These are phyloP conservation scores for Aspergillus funiculosus DNA, from an alignment of 495 filamentous ascomycete genomes.

Conservation along the genomic window DNA sequence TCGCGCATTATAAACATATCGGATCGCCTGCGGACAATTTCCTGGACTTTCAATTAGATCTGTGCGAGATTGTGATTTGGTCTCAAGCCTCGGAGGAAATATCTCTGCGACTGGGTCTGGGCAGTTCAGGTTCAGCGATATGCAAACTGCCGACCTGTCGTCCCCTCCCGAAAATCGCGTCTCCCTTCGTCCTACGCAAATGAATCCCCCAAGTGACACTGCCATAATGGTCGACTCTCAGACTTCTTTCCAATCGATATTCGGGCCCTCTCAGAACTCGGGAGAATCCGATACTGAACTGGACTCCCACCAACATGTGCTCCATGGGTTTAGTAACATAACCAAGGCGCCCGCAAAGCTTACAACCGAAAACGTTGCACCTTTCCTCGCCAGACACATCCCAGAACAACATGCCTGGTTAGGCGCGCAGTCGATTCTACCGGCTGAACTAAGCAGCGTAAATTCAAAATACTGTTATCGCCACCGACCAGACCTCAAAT, in stretches of 20 bases:
- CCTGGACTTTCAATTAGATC: too few species aligned
- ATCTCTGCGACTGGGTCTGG: too few species aligned
- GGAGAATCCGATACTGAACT: constrained; percentile 19
- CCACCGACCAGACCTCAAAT: constrained; percentile 91
- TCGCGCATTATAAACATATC: background rate
- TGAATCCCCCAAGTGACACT: too few species aligned
- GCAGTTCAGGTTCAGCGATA: background rate
- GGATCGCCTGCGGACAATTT: too few species aligned
- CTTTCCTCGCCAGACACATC: constrained; percentile 81
- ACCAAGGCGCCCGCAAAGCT: constrained; percentile 40
- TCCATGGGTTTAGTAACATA: constrained; percentile 17
- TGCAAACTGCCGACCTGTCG: background rate
- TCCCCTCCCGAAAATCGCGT: too few species aligned
- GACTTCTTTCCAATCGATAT: constrained; percentile 20
- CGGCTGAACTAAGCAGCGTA: constrained; percentile 30
- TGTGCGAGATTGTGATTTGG: too few species aligned
- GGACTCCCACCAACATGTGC: constrained; percentile 22
- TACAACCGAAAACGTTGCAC: constrained; percentile 57
- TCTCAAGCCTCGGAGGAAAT: too few species aligned
- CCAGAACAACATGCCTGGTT: constrained; percentile 74
- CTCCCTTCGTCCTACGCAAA: too few species aligned
- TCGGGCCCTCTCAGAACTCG: constrained; percentile 13
- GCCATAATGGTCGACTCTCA: too few species aligned
- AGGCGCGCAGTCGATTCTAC: constrained; percentile 32
- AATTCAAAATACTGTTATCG: constrained; percentile 96